Conservation (phyloP, 257 asterid genomes). For the Solanum sparsipilum region DNA sequence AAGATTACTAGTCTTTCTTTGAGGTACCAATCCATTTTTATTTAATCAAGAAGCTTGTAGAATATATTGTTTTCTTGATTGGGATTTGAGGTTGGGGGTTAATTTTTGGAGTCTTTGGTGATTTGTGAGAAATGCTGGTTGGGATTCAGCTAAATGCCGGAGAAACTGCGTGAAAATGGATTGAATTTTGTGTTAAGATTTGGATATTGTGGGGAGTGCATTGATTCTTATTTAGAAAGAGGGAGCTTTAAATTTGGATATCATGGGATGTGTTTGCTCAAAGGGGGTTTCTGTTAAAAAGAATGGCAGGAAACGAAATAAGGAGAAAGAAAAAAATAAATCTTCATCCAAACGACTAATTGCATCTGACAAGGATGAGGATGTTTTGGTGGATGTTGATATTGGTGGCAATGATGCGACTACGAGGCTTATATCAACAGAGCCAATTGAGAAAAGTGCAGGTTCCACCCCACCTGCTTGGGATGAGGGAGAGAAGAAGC, state of each 20-base stretch:
- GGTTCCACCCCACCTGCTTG: slow-evolving; percentile 48
- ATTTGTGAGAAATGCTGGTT: slow-evolving; percentile 32
- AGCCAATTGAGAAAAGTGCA: slow-evolving; percentile 43
- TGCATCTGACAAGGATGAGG: slow-evolving; percentile 46
- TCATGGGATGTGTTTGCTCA: slow-evolving; percentile 82
- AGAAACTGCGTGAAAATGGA: slow-evolving; percentile 28
- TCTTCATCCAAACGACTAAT: slow-evolving; percentile 39
- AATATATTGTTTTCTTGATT: background rate
- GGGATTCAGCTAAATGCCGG: slow-evolving; percentile 21
- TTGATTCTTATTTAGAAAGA: slow-evolving; percentile 38
- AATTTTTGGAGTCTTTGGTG: background rate
- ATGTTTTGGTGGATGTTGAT: slow-evolving; percentile 41
- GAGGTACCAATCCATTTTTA: background rate
- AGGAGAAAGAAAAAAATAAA: slow-evolving; percentile 43
- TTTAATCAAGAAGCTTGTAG: background rate
- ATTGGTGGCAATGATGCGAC: slow-evolving; percentile 54
- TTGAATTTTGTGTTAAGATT: slow-evolving; percentile 20
- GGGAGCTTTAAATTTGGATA: slow-evolving; percentile 29
- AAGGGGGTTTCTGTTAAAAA: slow-evolving; percentile 33
- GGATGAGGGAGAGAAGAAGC: slow-evolving; percentile 37
- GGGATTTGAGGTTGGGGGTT: slow-evolving; percentile 6
- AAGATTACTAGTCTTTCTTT: slow-evolving; percentile 1
- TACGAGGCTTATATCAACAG: slow-evolving; percentile 44
- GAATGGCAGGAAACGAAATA: slow-evolving; percentile 27
- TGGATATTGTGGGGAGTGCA: slow-evolving; percentile 11